Base-by-base conservation (phyloP, 2,329 filamentous ascomycete species). In the Cylindrodendrum hubeiense region DNA sequence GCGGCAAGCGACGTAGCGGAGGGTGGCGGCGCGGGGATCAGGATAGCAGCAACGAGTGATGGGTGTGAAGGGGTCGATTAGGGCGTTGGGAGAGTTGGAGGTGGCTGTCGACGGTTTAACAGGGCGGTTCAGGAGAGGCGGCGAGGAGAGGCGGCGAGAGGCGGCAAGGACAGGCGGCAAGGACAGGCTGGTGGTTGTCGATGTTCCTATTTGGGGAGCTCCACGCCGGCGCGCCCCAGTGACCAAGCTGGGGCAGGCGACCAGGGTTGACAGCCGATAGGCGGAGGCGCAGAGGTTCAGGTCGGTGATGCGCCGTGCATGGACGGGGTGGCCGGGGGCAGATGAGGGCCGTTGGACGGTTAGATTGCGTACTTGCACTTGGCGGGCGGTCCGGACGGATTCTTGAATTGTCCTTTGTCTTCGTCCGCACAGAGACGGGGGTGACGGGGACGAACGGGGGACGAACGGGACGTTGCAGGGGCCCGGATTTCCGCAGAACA, bases 181-280 rank as follows among this genome's bases (percentile, higher is more conserved):
- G 56, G 66, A 67, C 60, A 68, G 72, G 66, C 67, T 70, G 66
- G 71, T 67, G 65, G 71, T 67, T 71, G 60, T 69, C 65, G 69
- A 65, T 69, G 66, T 60, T 69, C 69, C 71, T 58, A 70, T 73
- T 74, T 71, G 62, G 70, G 67, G 66, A 74, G 69, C 69, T 74
- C 71, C 71, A 74, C 71, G 71, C 53, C 61, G 66, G 68, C 67
- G 67, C 64, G 63, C 56, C 58, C 51, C 57, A 67, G 70, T 62
- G 33, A 47, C 46, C 43, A 46, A 50, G 55, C 55, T 53, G 53
- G 53, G 47, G 39, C 46, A 30, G 51, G 39, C 47, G 55, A 66
- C 64, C 55, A 66, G 64, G 61, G 44, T 64, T 3, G 47, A 26
- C 26, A 51, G 61, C 33, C 49, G 34, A 21, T 53, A 54, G 49